A percentile compares a stretch with the other conserved stretches of the same genome.
phyloP scores from a whole-genome alignment of 805 yeast genomes.

The Suhomyces pyralidae region DNA sequence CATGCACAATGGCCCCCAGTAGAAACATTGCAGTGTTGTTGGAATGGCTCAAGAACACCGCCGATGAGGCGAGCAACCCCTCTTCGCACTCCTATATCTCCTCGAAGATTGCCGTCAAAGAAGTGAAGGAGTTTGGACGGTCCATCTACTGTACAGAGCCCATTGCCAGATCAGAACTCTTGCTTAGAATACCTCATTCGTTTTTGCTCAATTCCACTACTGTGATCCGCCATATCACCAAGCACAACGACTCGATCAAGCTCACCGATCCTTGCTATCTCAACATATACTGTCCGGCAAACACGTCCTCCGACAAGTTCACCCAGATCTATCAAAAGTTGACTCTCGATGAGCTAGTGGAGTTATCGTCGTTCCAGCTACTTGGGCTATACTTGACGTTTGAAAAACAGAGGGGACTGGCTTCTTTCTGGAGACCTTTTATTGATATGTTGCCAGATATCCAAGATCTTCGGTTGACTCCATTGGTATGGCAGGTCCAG shows the following conservation, averaged over 20 bases:
- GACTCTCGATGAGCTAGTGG: conserved; percentile 30
- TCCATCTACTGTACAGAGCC: conserved; percentile 48
- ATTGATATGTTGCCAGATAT: conserved; percentile 58
- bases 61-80: conserved; percentile 18
- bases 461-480: conserved; percentile 53
- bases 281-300: conserved; percentile 22
- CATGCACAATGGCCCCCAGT: conserved; percentile 2
- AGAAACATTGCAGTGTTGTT: conserved; percentile 15
- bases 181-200: conserved; percentile 57
- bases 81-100: conserved; percentile 32
- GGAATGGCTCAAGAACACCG: conserved; percentile 28
- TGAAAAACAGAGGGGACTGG: conserved; percentile 37
- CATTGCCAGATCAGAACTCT: conserved; percentile 39
- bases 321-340: conserved; percentile 32
- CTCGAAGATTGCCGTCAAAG: conserved; percentile 38
- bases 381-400: conserved; percentile 48
- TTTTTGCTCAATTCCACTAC: conserved; percentile 59
- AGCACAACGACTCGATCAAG: conserved; percentile 38
- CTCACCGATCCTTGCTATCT: conserved; percentile 18
- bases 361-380: conserved; percentile 59
- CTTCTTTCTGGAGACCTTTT: conserved; percentile 69
- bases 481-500: conserved; percentile 58
- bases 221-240: conserved; percentile 39
- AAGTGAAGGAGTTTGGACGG: conserved; percentile 52
- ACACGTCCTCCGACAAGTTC: conserved; percentile 17